A percentile compares a stretch with the other conserved stretches of the same genome.
Conservation (phyloP, 1,284 basidiomycete species). For the Sanghuangporus sanghuang region DNA sequence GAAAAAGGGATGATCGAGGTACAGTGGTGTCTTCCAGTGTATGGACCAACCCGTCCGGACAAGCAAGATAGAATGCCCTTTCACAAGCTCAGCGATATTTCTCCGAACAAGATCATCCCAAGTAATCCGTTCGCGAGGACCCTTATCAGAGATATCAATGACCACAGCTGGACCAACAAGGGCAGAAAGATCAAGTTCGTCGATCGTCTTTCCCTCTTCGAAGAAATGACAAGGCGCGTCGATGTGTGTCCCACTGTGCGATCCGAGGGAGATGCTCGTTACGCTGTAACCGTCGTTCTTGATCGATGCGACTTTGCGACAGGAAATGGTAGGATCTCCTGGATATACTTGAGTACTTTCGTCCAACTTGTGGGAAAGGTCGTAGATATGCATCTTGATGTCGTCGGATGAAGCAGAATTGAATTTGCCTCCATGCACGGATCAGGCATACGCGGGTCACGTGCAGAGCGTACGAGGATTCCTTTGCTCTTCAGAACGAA, state of each 20-base stretch:
- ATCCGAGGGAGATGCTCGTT: slow-evolving; percentile 43
- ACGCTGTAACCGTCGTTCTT: slow-evolving; percentile 46
- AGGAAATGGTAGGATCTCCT: slow-evolving; percentile 46
- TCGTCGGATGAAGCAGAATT: not conserved
- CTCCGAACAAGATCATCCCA: slow-evolving; percentile 43
- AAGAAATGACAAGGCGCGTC: slow-evolving; percentile 72
- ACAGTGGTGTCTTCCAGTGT: slow-evolving; percentile 44
- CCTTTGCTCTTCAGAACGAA: not conserved
- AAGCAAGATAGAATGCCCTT: slow-evolving; percentile 36
- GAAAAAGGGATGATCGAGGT: slow-evolving; percentile 62
- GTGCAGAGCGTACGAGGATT: not conserved
- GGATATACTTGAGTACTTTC: slow-evolving; percentile 44
- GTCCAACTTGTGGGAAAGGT: slow-evolving; percentile 51
- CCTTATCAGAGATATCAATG: slow-evolving; percentile 34
- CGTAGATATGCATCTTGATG: slow-evolving; percentile 30
- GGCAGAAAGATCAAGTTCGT: slow-evolving; percentile 45
- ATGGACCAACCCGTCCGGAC: slow-evolving; percentile 59
- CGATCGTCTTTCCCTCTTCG: slow-evolving; percentile 45
- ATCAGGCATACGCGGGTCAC: not conserved
- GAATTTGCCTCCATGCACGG: not conserved
- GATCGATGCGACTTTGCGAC: slow-evolving; percentile 32
- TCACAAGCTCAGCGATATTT: slow-evolving; percentile 26
- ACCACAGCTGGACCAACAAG: slow-evolving; percentile 49
- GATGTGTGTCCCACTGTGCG: slow-evolving; percentile 67
- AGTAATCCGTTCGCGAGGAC: slow-evolving; percentile 39